These are phyloP conservation scores for Vinca major DNA, from an alignment of 305 asterid species.

Conservation along the genomic window DNA sequence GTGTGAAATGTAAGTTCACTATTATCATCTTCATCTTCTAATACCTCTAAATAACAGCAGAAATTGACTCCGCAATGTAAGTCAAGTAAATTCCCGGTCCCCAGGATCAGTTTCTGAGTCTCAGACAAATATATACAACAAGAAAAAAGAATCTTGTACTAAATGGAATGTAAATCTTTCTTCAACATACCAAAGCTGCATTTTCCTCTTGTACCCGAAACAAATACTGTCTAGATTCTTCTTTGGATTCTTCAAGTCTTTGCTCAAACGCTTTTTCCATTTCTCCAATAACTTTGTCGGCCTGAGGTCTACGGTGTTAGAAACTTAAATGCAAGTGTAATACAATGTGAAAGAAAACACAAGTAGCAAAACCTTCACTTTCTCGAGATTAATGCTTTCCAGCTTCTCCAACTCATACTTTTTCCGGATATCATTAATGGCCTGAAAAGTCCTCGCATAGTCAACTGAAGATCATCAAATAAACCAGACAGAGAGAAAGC, in stretches of 20 bases:
- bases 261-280: constrained; percentile 48
- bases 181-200: constrained; percentile 54
- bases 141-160: not conserved
- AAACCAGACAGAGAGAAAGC: constrained; percentile 4
- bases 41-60: constrained; percentile 1
- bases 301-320: constrained; percentile 40
- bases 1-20: constrained; percentile 14
- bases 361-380: constrained; percentile 58
- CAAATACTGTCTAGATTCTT: constrained; percentile 59
- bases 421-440: constrained; percentile 72
- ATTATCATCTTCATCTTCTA: not conserved
- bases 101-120: not conserved
- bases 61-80: not conserved
- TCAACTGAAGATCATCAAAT: constrained; percentile 22
- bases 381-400: constrained; percentile 62
- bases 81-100: not conserved
- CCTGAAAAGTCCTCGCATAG: constrained; percentile 44
- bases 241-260: constrained; percentile 57
- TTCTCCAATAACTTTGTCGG: constrained; percentile 55
- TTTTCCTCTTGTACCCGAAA: constrained; percentile 66
- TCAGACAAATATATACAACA: not conserved
- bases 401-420: constrained; percentile 83
- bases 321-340: constrained; percentile 13
- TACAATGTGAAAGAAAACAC: constrained; percentile 15
- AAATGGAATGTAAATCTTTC: not conserved